Percentiles rank a stretch among this genome's conserved stretches.
phyloP scores from a whole-genome alignment of 257 asterid species.

The Solanum clarkiae region DNA sequence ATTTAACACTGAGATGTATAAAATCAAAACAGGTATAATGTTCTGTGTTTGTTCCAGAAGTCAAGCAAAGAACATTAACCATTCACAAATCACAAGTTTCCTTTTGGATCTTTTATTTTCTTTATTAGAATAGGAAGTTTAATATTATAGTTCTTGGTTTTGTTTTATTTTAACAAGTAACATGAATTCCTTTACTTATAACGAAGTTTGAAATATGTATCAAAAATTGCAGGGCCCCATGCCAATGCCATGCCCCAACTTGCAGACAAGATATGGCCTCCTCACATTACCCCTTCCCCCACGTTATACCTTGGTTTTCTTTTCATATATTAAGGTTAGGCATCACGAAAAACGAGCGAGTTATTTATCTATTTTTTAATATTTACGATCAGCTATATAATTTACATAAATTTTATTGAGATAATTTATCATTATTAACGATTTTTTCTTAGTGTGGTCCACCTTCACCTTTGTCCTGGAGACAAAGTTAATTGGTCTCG shows the following conservation, averaged over 20 bases:
- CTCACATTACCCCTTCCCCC: neutral
- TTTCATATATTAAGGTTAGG: neutral
- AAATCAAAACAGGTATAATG: neutral
- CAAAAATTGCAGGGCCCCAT: neutral
- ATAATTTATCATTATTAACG: neutral
- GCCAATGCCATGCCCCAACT: neutral
- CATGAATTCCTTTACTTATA: neutral
- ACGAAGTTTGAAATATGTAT: neutral
- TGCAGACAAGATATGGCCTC: neutral
- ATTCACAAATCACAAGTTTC: neutral
- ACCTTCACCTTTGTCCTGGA: neutral
- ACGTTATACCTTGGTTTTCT: neutral
- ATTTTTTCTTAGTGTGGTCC: neutral
- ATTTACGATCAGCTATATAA: too few species aligned
- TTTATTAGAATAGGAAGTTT: neutral
- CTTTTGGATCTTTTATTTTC: neutral
- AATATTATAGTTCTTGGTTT: neutral
- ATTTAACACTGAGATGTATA: neutral
- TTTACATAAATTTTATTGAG: too few species aligned
- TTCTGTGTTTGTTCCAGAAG: neutral
- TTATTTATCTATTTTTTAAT: too few species aligned
- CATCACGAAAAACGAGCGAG: too few species aligned
- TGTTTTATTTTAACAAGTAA: neutral
- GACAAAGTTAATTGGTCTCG: neutral
- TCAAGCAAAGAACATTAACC: constrained; percentile 1